Evolutionary conservation across 257 asterid species (phyloP).

Genomic region (Nicotiana tabacum): DNA sequence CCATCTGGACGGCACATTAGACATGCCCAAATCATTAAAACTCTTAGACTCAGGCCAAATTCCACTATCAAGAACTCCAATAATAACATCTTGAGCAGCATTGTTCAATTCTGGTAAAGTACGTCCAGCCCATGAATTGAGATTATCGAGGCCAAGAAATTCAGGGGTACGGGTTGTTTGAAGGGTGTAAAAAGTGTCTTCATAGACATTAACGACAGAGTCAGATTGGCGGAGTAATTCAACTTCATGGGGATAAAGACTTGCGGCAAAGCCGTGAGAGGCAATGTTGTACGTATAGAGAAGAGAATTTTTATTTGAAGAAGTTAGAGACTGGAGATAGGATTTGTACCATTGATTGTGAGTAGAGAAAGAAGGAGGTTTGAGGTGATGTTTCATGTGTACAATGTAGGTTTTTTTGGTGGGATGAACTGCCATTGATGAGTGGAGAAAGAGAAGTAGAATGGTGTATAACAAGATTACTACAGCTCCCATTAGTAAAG

Average conservation of each 20-base stretch:
- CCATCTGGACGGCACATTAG: constrained; percentile 36
- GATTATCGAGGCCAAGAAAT: constrained; percentile 32
- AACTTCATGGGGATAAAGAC: constrained; percentile 20
- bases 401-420: constrained; percentile 30
- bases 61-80: constrained; percentile 44
- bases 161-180: constrained; percentile 44
- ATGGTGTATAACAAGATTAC: constrained; percentile 5
- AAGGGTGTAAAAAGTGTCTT: constrained; percentile 28
- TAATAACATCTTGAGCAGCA: constrained; percentile 37
- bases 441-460: constrained; percentile 14
- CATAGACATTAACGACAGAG: constrained; percentile 29
- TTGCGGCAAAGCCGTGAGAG: constrained; percentile 36
- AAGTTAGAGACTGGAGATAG: constrained; percentile 14
- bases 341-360: constrained; percentile 33
- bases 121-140: constrained; percentile 20
- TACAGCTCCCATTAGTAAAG: constrained; percentile 13
- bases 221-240: constrained; percentile 31
- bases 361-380: constrained; percentile 29
- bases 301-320: constrained; percentile 16
- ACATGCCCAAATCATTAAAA: constrained; percentile 25
- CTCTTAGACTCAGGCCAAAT: constrained; percentile 49
- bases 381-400: constrained; percentile 30
- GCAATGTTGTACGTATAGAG: constrained; percentile 31
- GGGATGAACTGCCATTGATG: constrained; percentile 4
- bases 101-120: constrained; percentile 16